Evolutionary conservation across 805 yeast species (phyloP), one percentile per base, ranked within the genome.

Genomic region (Candida schatavii): DNA sequence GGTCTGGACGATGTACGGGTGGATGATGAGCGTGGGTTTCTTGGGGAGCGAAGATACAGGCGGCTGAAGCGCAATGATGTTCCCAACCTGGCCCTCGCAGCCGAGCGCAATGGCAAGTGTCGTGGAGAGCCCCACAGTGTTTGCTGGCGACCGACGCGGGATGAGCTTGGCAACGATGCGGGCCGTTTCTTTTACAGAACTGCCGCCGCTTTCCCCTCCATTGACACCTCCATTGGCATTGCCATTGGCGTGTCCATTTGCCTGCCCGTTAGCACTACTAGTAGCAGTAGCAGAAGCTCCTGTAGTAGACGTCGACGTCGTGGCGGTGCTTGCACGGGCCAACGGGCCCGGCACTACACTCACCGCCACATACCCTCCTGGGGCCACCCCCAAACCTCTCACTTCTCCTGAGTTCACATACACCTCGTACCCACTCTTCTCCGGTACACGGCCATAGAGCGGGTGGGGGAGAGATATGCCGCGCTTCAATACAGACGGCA

Each of bases 381-480:
- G 51, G 35, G 62, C 61, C 21, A 78, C 52, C 5, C 54, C 52
- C n/a, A n/a, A n/a, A 49, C 46, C 55, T 9, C 56, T 56, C 11
- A 61, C 53, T 31, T 72, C 74, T n/a, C 61, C 64, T 39, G 66
- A 55, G 46, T 77, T 72, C 14, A 64, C 71, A 51, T 68, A 78
- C 1, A 80, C 66, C 37, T 74, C 75, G 50, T 68, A 75, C 3
- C 56, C 60, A n/a, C 53, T 49, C n/a, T 47, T 41, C 1, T 38
- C 27, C 4, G 56, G 55, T 15, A 48, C 35, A 1, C 49, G 51
- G 1, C 45, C 27, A 42, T 65, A 74, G 2, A 62, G 39, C 2
- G 55, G 38, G 52, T 81, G 81, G 1, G 88, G 88, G 39, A 80
- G 61, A 1, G 83, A 50, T 2, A 83, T 65, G 0, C 80, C 81